Base-by-base conservation (phyloP, 2,329 filamentous ascomycete genomes). In the Byssoonygena ceratinophila region DNA sequence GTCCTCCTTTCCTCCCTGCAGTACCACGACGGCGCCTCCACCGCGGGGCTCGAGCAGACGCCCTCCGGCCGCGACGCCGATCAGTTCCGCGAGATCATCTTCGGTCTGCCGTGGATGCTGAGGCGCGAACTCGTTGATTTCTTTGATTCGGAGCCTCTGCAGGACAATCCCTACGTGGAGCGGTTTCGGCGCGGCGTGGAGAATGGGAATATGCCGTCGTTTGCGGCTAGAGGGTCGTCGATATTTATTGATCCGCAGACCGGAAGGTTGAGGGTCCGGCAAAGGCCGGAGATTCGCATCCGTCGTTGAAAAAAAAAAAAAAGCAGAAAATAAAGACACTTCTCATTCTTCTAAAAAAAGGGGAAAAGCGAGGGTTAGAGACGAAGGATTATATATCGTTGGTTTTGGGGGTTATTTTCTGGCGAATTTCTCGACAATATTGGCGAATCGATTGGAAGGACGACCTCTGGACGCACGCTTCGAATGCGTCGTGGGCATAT, bases 171-270 rank as follows among this genome's bases (percentile, higher is more conserved):
- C 8, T 50, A 41, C 37, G 18, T 50, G 2, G 47, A 50, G 20
- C 36, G 47, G 16, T 50, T 50, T 34, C 47, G 36, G 16, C 36
- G 22, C 22, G 36, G 47, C 8, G 2, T 50, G 36, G 23, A 22
- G 37, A 50, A 50, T 43, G 37, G 47, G 25, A 50, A 50, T 34
- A 43, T 50, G 23, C 47, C 36, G 23, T n/a, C 27, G 22, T 22
- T 14, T 7, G 37, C 23, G 16, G 16, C 25, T 11, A n/a, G 34
- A n/a, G 46, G 23, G 20, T n/a, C 12, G 29, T 40, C n/a, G 18
- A 31, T 40, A 32, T 50, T 41, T n/a, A 50, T 50, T 34, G 47
- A 50, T 22, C 16, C 37, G n/a, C 23, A 50, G 37, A 50, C 36
- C 14, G 47, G 47, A 9, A 22, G 47, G 16, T 9, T 43, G 12